Evolutionary conservation across 345 rosid genomes (phyloP).

Genomic region (Dipteronia sinensis): DNA sequence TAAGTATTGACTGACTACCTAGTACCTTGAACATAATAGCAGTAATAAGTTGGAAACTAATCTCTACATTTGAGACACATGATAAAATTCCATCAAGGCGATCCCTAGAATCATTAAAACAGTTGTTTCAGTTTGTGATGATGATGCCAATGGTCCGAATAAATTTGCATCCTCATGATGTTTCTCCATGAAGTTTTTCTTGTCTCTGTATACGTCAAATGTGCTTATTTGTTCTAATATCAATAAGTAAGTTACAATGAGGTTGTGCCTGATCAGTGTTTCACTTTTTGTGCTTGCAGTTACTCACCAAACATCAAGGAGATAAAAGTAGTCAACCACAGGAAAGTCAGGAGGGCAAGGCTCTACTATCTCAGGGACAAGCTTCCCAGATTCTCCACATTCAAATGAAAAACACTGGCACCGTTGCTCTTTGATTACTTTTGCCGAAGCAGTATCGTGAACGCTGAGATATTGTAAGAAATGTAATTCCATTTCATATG

Average conservation of each 20-base stretch:
- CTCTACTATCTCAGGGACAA: conserved; percentile 86
- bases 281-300: conserved; percentile 35
- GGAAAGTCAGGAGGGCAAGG: conserved; percentile 89
- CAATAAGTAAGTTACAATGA: background rate
- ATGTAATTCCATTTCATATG: background rate
- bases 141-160: background rate
- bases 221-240: background rate
- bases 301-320: conserved; percentile 83
- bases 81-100: background rate
- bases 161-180: background rate
- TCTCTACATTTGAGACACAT: background rate
- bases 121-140: background rate
- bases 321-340: conserved; percentile 60
- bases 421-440: background rate
- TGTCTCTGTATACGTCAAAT: background rate
- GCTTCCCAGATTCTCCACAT: conserved; percentile 90
- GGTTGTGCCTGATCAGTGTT: background rate
- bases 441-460: background rate
- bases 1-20: background rate
- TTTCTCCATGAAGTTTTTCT: background rate
- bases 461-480: conserved; percentile 21
- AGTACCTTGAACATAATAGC: background rate
- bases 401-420: conserved; percentile 48
- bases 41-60: background rate
- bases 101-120: background rate